These are phyloP conservation scores for Chrysosporium queenslandicum DNA, from an alignment of 2,329 filamentous ascomycete genomes.

Conservation along the genomic window DNA sequence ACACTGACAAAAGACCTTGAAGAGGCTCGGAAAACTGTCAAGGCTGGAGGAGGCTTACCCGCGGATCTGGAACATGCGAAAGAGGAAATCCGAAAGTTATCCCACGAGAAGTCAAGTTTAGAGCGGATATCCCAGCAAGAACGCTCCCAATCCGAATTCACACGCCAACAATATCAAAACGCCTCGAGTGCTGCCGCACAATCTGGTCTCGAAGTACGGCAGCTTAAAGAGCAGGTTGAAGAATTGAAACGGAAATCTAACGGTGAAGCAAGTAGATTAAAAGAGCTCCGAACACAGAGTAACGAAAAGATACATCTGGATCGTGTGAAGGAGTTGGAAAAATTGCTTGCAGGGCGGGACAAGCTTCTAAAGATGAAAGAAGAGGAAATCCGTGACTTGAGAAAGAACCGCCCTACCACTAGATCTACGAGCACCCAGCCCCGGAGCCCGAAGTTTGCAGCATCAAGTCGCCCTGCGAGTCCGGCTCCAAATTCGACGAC, in stretches of 20 bases:
- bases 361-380: constrained; percentile 35
- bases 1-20: constrained; percentile 32
- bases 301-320: constrained; percentile 28
- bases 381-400: constrained; percentile 37
- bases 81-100: constrained; percentile 32
- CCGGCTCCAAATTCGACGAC: constrained; percentile 26
- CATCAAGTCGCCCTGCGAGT: constrained; percentile 33
- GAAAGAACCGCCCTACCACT: constrained; percentile 36
- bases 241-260: constrained; percentile 30
- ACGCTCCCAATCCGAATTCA: constrained; percentile 38
- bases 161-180: constrained; percentile 39
- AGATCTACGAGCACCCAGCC: constrained; percentile 36
- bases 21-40: constrained; percentile 32
- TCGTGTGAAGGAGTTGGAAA: constrained; percentile 33
- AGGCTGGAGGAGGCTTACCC: constrained; percentile 31
- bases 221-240: constrained; percentile 32
- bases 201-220: constrained; percentile 30
- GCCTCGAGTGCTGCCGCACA: constrained; percentile 38
- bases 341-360: constrained; percentile 29
- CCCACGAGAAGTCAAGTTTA: constrained; percentile 28
- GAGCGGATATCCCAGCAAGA: constrained; percentile 34
- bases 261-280: constrained; percentile 30
- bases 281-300: constrained; percentile 30
- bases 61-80: constrained; percentile 34
- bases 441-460: constrained; percentile 33